Base-by-base conservation (phyloP, 2,329 filamentous ascomycete genomes). In the Colletotrichum camelliae region DNA sequence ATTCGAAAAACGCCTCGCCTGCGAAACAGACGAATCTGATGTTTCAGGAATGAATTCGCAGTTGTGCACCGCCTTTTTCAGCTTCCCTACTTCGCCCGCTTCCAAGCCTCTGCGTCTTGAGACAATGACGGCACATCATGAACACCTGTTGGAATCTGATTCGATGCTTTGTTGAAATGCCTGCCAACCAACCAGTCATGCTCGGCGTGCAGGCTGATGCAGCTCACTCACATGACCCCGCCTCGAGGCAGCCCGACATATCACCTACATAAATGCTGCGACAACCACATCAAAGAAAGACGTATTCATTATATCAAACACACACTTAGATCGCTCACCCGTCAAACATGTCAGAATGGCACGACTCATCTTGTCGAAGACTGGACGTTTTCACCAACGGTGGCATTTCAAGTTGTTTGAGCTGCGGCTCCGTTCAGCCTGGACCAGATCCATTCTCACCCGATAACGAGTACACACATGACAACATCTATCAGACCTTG, bases 51-150 rank as follows among this genome's bases (percentile, higher is more conserved):
- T 4, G 2, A 18, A 7, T 43, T 43, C 1, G 37, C 37, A 9
- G 1, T 43, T 43, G 37, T 43, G 39, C 39, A n/a, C 18, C n/a
- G 8, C 39, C 18, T 43, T 10, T 8, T 18, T 7, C 8, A 6
- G 39, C 8, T 2, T n/a, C 0, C 2, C 9, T 43, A 4, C 2
- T 1, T 43, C 1, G 8, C 39, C 4, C 4, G 4, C 4, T 4
- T 10, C 5, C 8, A 43, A n/a, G 16, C 18, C 8, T n/a, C 8
- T 43, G 39, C 18, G 16, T 4, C 10, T 43, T n/a, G 2, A 48
- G 18, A 3, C 4, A 12, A 5, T 21, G 18, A 7, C 12, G 9
- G 16, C 39, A 48, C 43, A 48, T 3, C 18, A 12, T 21, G 18
- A 48, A 4, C 10, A 12, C 10, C 18, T 48, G 10, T 7, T 21